These are phyloP conservation scores for Chrysosporium keratinophilum DNA, from an alignment of 2,329 filamentous ascomycete species.

Conservation along the genomic window DNA sequence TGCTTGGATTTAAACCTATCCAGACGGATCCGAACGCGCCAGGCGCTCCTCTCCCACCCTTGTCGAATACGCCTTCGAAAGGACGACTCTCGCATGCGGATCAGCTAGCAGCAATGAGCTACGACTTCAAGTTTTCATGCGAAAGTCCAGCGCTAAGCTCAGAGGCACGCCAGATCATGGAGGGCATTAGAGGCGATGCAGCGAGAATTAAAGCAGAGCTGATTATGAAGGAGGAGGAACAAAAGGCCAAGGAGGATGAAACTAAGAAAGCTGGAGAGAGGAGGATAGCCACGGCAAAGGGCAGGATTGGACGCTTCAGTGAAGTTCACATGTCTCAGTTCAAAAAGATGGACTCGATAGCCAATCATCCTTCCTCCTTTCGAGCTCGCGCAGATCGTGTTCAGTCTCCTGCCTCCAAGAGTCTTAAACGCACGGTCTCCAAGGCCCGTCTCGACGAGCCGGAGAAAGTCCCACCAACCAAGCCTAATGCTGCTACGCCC, in stretches of 20 bases:
- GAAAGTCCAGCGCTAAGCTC: constrained; percentile 38
- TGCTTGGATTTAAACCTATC: constrained; percentile 72
- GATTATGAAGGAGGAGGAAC: constrained; percentile 49
- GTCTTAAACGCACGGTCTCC: constrained; percentile 44
- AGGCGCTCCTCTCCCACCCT: constrained; percentile 16
- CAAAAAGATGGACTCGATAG: constrained; percentile 97
- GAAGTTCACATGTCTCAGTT: constrained; percentile 79
- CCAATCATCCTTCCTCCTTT: constrained; percentile 68
- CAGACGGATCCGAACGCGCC: constrained; percentile 33
- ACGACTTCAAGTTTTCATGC: constrained; percentile 38
- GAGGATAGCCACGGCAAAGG: constrained; percentile 69
- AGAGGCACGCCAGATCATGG: constrained; percentile 49
- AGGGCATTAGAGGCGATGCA: constrained; percentile 61
- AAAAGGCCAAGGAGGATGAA: constrained; percentile 38
- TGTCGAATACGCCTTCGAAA: constrained; percentile 37
- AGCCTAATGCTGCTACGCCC: constrained; percentile 17
- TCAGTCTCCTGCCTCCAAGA: constrained; percentile 30
- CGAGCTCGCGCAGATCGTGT: constrained; percentile 39
- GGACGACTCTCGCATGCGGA: constrained; percentile 25
- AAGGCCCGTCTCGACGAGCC: constrained; percentile 58
- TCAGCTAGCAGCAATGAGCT: constrained; percentile 35
- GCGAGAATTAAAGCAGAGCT: constrained; percentile 60
- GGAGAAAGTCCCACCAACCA: constrained; percentile 37
- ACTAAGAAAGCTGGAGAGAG: constrained; percentile 43
- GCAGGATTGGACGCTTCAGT: constrained; percentile 69